Evolutionary conservation across 2,329 filamentous ascomycete species (phyloP), one percentile per base, ranked within the genome.

Genomic region (Hypoxylon rubiginosum): DNA sequence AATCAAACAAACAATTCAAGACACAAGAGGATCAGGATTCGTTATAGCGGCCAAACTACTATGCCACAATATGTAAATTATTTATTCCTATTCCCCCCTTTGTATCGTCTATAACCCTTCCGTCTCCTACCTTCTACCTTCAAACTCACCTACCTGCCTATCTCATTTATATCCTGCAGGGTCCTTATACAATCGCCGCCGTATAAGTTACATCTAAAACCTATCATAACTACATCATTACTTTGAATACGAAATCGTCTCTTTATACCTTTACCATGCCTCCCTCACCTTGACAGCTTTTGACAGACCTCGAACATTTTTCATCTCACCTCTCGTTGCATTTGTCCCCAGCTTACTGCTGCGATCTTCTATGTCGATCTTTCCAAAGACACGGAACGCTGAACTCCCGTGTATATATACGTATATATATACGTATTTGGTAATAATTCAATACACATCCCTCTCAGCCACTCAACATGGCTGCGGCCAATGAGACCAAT

Each of bases 401-500:
- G n/a, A 55, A 63, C 63, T 24, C 52, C 53, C 46, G 36, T 46
- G 49, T 24, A 57, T 60, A 41, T 49, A 67, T 24, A 24, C 21
- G 21, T 24, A 24, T 24, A 24, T 24, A 57, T 60, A 41, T 49
- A 67, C 58, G 58, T 67, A 61, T 30, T 43, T 57, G 28, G 39
- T 53, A 68, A 57, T 53, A 68, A 57, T 65, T 63, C 59, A 58
- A 52, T 32, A 17, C 58, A 62, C 52, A 43, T 30, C 30, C 39
- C 63, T 56, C 62, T 51, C 61, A 63, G 61, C 64, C 64, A 69
- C 64, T 53, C 21, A 57, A 58, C 24, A 70, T 70, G 65, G 53
- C 51, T 26, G 26, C 64, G 45, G 57, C 65, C 65, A 68, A 70
- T 70, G 62, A 63, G 46, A 67, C 65, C 65, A 68, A 70, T 70